Evolutionary conservation across 192 early-diverging fungal genomes (phyloP), one percentile per base, ranked within the genome.

Genomic region (Coemansia sp.): DNA sequence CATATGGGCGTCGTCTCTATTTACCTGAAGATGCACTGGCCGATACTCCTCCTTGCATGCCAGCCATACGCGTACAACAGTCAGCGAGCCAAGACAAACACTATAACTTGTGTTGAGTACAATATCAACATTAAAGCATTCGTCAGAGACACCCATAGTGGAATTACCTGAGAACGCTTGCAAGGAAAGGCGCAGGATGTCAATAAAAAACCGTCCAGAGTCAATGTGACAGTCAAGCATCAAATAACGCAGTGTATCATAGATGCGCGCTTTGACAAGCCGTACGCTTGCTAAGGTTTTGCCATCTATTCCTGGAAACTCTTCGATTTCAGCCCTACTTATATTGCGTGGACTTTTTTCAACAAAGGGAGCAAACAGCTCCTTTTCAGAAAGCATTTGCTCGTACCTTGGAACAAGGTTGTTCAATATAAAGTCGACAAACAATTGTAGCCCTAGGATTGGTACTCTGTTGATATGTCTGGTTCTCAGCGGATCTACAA

Each of bases 1-100:
- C 8, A 46, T 36, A 8, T 42, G 16, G 0, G 13, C 43, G 15
- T 65, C 18, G 39, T 48, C 46, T 3, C 45, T 37, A 16, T 49
- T 21, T 0, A 45, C 11, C 11, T 65, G 32, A 39, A 82, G 46
- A 61, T 76, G 74, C 3, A 61, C 51, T 6, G 79, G 79, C 16
- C 74, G 74, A 57, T 82, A 66, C 45, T 73, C 74, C 39, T 76
- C 74, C 46, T 71, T 76, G 64, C 71, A 68, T 36, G 48, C 21
- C 43, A 82, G 41, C 79, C 79, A 82, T 21, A 82, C 41, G 1
- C 79, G 70, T 16, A 82, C 59, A 11, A 76, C 32, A 0, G 71
- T 82, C 15, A 82, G 58, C 4, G 74, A 69, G 9, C 74, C 74
- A 11, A 82, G 43, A 12, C 74, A 70, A 6, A 62, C 51, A 9